Percentiles rank a stretch among this genome's conserved stretches.
phyloP scores from a whole-genome alignment of 2,329 filamentous ascomycete genomes.

The Tolypocladium capitatum region DNA sequence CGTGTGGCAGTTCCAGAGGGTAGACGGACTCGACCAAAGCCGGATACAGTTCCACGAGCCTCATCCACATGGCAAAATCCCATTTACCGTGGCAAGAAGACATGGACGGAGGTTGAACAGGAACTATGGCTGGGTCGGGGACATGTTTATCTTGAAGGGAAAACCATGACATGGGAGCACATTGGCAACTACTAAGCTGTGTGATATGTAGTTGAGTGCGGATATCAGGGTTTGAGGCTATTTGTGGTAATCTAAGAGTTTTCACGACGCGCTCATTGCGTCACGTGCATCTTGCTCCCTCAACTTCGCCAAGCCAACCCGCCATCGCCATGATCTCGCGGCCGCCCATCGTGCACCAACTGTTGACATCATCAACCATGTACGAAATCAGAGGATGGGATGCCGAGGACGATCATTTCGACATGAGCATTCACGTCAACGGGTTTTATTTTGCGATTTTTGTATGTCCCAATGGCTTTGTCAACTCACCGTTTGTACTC shows the following conservation, averaged over 20 bases:
- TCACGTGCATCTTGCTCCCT: too few relatives aligned
- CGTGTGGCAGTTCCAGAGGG: conserved; percentile 44
- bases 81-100: conserved; percentile 29
- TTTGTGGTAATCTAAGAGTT: too few relatives aligned
- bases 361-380: neutral
- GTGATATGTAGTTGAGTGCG: too few relatives aligned
- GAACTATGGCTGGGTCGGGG: conserved; percentile 35
- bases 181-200: too few relatives aligned
- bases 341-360: too few relatives aligned
- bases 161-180: neutral
- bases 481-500: conserved; percentile 2
- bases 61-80: conserved; percentile 39
- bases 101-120: conserved; percentile 34
- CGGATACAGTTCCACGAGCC: conserved; percentile 50
- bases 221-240: too few relatives aligned
- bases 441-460: conserved; percentile 2
- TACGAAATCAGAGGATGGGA: conserved; percentile 5
- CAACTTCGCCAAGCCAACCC: too few relatives aligned
- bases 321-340: too few relatives aligned
- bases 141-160: conserved; percentile 25
- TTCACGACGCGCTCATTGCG: too few relatives aligned
- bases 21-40: conserved; percentile 24
- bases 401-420: conserved; percentile 3
- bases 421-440: conserved; percentile 2
- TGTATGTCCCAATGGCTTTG: conserved; percentile 1